Percentiles rank a stretch among this genome's conserved stretches.
Evolutionary conservation across 495 filamentous ascomycete genomes (phyloP).

Genomic region (Aspergillus cristatus): DNA sequence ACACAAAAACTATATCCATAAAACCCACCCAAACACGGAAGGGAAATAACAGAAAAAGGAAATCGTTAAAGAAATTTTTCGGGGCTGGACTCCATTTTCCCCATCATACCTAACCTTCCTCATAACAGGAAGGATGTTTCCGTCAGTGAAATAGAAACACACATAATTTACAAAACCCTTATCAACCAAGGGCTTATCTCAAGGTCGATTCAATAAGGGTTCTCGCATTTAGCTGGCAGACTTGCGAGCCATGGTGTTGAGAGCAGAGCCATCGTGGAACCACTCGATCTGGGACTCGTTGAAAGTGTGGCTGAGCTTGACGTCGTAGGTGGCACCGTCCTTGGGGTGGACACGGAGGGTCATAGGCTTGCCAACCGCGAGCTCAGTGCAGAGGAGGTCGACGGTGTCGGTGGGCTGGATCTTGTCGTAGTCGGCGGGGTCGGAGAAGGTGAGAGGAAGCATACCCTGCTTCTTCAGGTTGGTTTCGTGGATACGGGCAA

Average conservation of each 20-base stretch:
- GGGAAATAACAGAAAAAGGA: slow-evolving; percentile 25
- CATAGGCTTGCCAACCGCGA: slow-evolving; percentile 89
- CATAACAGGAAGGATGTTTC: slow-evolving; percentile 4
- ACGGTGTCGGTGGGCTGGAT: slow-evolving; percentile 90
- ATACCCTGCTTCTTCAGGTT: slow-evolving; percentile 99
- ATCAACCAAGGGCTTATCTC: slow-evolving; percentile 2
- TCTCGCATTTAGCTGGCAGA: slow-evolving; percentile 9
- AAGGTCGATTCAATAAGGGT: not conserved
- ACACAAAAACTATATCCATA: slow-evolving; percentile 41
- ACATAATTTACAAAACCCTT: slow-evolving; percentile 26
- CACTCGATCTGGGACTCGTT: slow-evolving; percentile 95
- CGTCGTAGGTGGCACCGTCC: slow-evolving; percentile 67
- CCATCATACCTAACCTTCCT: slow-evolving; percentile 12
- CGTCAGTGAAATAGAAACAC: slow-evolving; percentile 10
- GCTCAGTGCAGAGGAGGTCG: slow-evolving; percentile 80
- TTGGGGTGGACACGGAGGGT: slow-evolving; percentile 87
- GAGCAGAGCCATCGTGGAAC: slow-evolving; percentile 93
- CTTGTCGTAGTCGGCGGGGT: slow-evolving; percentile 96
- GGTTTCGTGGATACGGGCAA: slow-evolving; percentile 99
- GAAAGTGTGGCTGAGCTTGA: slow-evolving; percentile 88
- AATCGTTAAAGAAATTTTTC: slow-evolving; percentile 34
- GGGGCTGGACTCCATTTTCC: slow-evolving; percentile 30
- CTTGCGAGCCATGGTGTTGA: slow-evolving; percentile 96
- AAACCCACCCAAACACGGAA: slow-evolving; percentile 32
- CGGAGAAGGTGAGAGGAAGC: slow-evolving; percentile 90